Evolutionary conservation across 345 rosid species (phyloP), one percentile per base, ranked within the genome.

Genomic region (Acer negundo): DNA sequence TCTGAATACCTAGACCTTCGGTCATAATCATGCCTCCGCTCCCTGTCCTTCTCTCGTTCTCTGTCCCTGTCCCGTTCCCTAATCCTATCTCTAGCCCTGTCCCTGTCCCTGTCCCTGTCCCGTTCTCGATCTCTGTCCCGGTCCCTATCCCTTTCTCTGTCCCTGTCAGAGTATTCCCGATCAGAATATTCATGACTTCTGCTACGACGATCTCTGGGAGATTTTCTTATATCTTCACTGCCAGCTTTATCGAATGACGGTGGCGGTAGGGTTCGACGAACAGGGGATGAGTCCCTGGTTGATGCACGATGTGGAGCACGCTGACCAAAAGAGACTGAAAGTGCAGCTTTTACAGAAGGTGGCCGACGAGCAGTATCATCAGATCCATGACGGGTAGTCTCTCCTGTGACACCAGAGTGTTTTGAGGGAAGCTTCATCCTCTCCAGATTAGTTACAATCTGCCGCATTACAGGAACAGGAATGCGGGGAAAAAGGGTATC

Each of bases 291-390:
- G 83, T 92, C 98, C 86, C 99, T 86, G 65, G 99, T 96, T 40
- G 99, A 96, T 61, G 99, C 98, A 72, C 98, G 97, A 69, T 96
- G 99, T 2, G 99, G 99, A 69, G 99, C 99, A 56, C 98, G 98
- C 90, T 96, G 99, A 68, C 99, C 98, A 81, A 96, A 96, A 51
- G 99, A 96, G 65, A 96, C 99, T 22, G 99, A 96, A 69, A 96
- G 98, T 47, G 99, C 92, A 77, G 99, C 99, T 90, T 96, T 96
- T 75, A 96, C 99, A 20, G 99, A 96, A 15, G 99, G 99, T 7
- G 99, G 99, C 10, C 99, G 90, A 44, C 98, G 95, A 10, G 99
- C 98, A 28, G 94, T 92, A 75, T 96, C 98, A 66, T 96, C 99
- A 61, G 98, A 92, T 70, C 97, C 95, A 81, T 89, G 98, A 20